Base-by-base conservation (phyloP, 2,329 filamentous ascomycete species). In the Cadophora sp. region DNA sequence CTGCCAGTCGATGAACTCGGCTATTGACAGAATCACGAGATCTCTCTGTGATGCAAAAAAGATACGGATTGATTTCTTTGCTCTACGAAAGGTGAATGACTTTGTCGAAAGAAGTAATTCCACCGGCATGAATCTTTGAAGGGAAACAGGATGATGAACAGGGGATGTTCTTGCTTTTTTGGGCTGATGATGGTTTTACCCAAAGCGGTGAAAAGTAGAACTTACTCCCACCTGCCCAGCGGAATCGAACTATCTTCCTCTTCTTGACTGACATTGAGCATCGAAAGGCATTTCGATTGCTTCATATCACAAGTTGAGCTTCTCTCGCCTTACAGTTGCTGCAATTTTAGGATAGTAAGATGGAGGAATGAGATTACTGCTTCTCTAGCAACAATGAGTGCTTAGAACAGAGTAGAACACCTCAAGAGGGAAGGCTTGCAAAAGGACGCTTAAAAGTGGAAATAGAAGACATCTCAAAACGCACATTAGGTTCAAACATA, bases 1-100 rank as follows among this genome's bases (percentile, higher is more conserved):
- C 40, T n/a, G 43, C n/a, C 55, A 50, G 31, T 27, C 31, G 48
- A 63, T 48, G 16, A 63, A n/a, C 26, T 53, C 61, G 61, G 46
- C 51, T 37, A 22, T 14, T 34, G 4, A 12, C 37, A 46, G 59
- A 29, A 50, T 62, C 59, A 62, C 59, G 59, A 48, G 59, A 62
- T 62, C n/a, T n/a, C 40, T 5, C 1, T n/a, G 14, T 62, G 59
- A 50, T 48, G n/a, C n/a, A 5, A 50, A 50, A 14, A 31, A 29
- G 43, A 50, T 62, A 22, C n/a, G 22, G 26, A 50, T 50, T 62
- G 59, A 50, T 62, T 50, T 14, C 16, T 12, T 22, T 5, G 8
- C 4, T 7, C 24, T 48, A 22, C 1, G 59, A 50, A 50, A 62
- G 26, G 37, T 62, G 43, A 50, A 62, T 6, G 11, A 31, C n/a